Base-by-base conservation (phyloP, 371 early-diverging fungal species). In the Parasitella parasitica region DNA sequence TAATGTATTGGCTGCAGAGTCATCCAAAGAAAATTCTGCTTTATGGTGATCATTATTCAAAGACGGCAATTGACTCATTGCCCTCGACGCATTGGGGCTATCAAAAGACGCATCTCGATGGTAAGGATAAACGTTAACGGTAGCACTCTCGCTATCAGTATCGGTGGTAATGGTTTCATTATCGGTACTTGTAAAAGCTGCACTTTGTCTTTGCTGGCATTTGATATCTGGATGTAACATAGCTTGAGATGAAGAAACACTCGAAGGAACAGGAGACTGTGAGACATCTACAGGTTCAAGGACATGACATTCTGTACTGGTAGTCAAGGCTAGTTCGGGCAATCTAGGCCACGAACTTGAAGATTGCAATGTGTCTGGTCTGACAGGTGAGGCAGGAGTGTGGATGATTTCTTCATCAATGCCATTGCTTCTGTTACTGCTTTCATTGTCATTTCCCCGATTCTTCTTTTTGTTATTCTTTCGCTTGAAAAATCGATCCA, bases 1-100 rank as follows among this genome's bases (percentile, higher is more conserved):
- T 0, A 80, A 59, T 0, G 74, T 69, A 36, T 72, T 63, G 2
- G 72, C 67, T 12, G 69, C 56, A 55, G 59, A 59, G 13, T 59
- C 59, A 13, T 51, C 39, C 1, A 58, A 37, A 1, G 9, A 11
- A 20, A 27, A 36, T 4, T 9, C 28, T 12, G 57, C 12, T 35
- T 51, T 51, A 11, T 59, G 59, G 15, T 51, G 51, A 28, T 59
- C 59, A 26, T 59, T 59, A 26, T 35, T 50, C 6, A 59, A 37
- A 8, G 59, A 51, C 9, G 26, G 12, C 6, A 59, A 4, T 27
- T 39, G 4, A 11, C 59, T 59, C 18, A 50, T 9, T 18, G 59
- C 13, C 16, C 20, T 13, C 12, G 27, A 12, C 16, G 50, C 36
- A 38, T 57, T 38, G 3, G 4, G 32, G 51, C 57, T 51, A 16